A percentile compares a stretch with the other conserved stretches of the same genome.
Conservation (phyloP, 1,284 basidiomycete genomes). For the Heimioporus retisporus region DNA sequence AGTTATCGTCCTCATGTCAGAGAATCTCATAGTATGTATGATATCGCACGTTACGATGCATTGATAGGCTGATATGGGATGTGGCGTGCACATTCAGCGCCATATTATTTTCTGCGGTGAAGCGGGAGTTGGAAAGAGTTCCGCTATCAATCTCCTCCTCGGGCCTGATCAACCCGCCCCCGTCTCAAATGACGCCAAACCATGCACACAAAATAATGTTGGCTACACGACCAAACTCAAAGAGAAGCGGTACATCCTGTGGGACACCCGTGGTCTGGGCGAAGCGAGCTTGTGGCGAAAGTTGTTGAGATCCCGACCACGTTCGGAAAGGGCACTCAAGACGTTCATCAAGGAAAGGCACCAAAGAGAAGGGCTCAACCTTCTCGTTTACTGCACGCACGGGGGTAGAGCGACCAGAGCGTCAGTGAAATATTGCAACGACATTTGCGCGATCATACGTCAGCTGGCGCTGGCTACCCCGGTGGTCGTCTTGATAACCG, state of each 20-base stretch:
- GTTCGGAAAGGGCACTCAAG: conserved; percentile 28
- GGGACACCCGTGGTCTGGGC: conserved; percentile 44
- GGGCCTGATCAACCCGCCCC: conserved; percentile 14
- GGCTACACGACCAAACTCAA: conserved; percentile 26
- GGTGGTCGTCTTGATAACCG: conserved; percentile 37
- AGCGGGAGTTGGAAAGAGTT: conserved; percentile 41
- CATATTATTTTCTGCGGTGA: conserved; percentile 42
- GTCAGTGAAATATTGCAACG: conserved; percentile 32
- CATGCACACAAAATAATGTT: conserved; percentile 30
- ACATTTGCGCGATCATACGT: conserved; percentile 35
- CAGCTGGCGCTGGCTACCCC: conserved; percentile 28
- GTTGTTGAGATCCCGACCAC: conserved; percentile 21
- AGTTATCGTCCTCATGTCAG: conserved; percentile 4
- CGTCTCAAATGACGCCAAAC: conserved; percentile 27
- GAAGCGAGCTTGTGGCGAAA: conserved; percentile 18
- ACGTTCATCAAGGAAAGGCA: conserved; percentile 37
- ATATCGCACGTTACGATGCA: neutral
- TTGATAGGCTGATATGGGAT: conserved; percentile 10
- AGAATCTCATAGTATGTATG: conserved; percentile 25
- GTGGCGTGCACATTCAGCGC: conserved; percentile 3
- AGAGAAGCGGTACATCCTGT: conserved; percentile 26
- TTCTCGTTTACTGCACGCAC: conserved; percentile 41
- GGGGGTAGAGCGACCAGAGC: conserved; percentile 30
- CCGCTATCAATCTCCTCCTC: conserved; percentile 39
- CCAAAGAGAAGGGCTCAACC: conserved; percentile 30